phyloP scores from a whole-genome alignment of 73 alveolate species.

The Urostyla sp. region DNA sequence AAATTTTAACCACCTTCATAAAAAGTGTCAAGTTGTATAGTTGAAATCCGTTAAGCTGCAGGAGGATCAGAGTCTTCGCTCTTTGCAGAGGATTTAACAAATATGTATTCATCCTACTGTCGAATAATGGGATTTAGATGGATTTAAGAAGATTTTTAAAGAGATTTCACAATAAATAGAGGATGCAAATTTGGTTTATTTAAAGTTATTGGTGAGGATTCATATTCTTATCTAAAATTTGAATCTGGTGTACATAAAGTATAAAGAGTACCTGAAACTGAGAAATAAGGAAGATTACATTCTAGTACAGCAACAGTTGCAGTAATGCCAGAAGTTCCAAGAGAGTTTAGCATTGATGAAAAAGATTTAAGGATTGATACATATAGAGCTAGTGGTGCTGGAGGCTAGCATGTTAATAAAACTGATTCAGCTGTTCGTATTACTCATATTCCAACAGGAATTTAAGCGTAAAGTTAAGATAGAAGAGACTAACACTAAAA shows the following conservation, averaged over 20 bases:
- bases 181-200: constrained; percentile 79
- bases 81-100: constrained; percentile 82
- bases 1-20: too few species aligned
- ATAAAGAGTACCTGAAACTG: constrained; percentile 91
- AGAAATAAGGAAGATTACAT: constrained; percentile 85
- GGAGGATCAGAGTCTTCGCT: constrained; percentile 89
- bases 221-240: constrained; percentile 66
- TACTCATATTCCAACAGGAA: constrained; percentile 92
- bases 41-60: constrained; percentile 86
- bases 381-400: constrained; percentile 90
- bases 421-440: constrained; percentile 87
- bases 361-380: constrained; percentile 83
- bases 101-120: constrained; percentile 74
- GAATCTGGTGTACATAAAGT: constrained; percentile 95
- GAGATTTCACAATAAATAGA: constrained; percentile 68
- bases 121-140: constrained; percentile 60
- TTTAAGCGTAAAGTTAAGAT: constrained; percentile 77
- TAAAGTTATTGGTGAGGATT: constrained; percentile 71
- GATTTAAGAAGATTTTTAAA: constrained; percentile 26
- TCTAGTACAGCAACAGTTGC: constrained; percentile 83
- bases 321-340: constrained; percentile 85
- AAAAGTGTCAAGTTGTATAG: constrained; percentile 63
- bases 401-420: constrained; percentile 93
- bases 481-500: constrained; percentile 82
- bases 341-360: constrained; percentile 74